Percentiles rank a stretch among this genome's conserved stretches.
Evolutionary conservation across 495 filamentous ascomycete species (phyloP).

Genomic region (Xeromyces bisporus): DNA sequence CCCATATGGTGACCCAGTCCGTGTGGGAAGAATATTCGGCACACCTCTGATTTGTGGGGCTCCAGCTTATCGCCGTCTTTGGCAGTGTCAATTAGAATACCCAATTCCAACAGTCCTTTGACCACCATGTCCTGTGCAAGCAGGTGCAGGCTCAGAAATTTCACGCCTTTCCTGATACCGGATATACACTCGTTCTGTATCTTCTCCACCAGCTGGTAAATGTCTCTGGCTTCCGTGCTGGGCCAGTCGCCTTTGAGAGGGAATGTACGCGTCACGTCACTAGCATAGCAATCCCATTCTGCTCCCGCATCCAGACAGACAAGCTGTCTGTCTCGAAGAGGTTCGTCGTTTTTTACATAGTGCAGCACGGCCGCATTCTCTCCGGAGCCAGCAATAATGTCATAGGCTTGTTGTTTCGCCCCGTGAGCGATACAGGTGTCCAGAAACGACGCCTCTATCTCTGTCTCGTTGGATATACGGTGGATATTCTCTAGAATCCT

Average conservation of each 20-base stretch:
- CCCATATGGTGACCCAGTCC: slow-evolving; percentile 82
- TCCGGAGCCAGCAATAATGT: slow-evolving; percentile 69
- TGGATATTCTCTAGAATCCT: slow-evolving; percentile 44
- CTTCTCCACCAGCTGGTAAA: slow-evolving; percentile 58
- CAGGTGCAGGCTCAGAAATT: slow-evolving; percentile 50
- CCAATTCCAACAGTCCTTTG: slow-evolving; percentile 49
- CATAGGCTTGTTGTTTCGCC: slow-evolving; percentile 67
- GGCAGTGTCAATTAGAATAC: no score
- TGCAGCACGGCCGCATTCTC: slow-evolving; percentile 69
- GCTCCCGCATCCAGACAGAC: slow-evolving; percentile 73
- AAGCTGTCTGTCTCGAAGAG: slow-evolving; percentile 47
- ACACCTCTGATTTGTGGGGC: slow-evolving; percentile 49
- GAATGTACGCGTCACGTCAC: slow-evolving; percentile 77
- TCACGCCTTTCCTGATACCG: slow-evolving; percentile 43
- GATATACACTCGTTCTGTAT: slow-evolving; percentile 73
- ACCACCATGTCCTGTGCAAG: slow-evolving; percentile 59
- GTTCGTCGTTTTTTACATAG: slow-evolving; percentile 61
- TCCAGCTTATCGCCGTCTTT: slow-evolving; percentile 38
- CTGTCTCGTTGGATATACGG: slow-evolving; percentile 54
- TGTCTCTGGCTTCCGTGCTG: slow-evolving; percentile 39
- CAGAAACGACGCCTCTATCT: slow-evolving; percentile 63
- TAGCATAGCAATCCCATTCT: slow-evolving; percentile 79
- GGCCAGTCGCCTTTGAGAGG: slow-evolving; percentile 51
- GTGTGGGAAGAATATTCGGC: slow-evolving; percentile 76
- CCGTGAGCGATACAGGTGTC: slow-evolving; percentile 50